These are phyloP conservation scores for Malassezia nana DNA, from an alignment of 1,284 basidiomycete species.

Conservation along the genomic window DNA sequence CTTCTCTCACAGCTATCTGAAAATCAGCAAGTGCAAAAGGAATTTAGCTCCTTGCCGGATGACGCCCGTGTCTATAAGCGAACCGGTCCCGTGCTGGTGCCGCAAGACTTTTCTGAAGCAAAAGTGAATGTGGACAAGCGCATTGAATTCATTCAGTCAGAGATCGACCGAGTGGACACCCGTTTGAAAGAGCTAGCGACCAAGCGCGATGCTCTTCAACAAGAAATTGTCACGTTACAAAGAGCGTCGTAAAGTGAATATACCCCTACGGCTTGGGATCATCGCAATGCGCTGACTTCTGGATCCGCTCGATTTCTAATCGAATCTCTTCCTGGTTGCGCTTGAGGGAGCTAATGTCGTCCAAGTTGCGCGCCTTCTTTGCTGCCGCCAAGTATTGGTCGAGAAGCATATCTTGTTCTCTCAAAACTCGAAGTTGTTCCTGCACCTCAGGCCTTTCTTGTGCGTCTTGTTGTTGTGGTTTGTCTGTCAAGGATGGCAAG, in stretches of 20 bases:
- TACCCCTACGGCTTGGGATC: neutral
- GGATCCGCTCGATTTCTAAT: slow-evolving; percentile 29
- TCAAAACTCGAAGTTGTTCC: slow-evolving; percentile 30
- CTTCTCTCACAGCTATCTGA: slow-evolving; percentile 66
- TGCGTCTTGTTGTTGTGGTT: neutral
- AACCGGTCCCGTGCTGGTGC: slow-evolving; percentile 78
- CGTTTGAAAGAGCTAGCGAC: slow-evolving; percentile 5
- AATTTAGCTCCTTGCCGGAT: slow-evolving; percentile 66
- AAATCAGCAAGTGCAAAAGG: slow-evolving; percentile 87
- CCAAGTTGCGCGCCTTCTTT: slow-evolving; percentile 33
- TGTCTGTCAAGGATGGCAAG: slow-evolving; percentile 50
- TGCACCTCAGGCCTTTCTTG: neutral
- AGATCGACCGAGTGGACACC: slow-evolving; percentile 54
- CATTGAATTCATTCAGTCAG: slow-evolving; percentile 75
- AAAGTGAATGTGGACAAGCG: slow-evolving; percentile 81
- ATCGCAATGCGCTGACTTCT: slow-evolving; percentile 5
- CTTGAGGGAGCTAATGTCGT: slow-evolving; percentile 34
- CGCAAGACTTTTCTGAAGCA: slow-evolving; percentile 80
- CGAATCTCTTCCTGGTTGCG: slow-evolving; percentile 35
- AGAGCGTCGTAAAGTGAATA: neutral
- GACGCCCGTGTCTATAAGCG: slow-evolving; percentile 83
- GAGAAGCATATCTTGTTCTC: slow-evolving; percentile 38
- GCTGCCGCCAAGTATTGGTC: slow-evolving; percentile 32
- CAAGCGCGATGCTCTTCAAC: slow-evolving; percentile 13
- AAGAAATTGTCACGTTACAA: slow-evolving; percentile 16